These are phyloP conservation scores for Leccinellum albellum DNA, from an alignment of 768 basidiomycete species.

Conservation along the genomic window DNA sequence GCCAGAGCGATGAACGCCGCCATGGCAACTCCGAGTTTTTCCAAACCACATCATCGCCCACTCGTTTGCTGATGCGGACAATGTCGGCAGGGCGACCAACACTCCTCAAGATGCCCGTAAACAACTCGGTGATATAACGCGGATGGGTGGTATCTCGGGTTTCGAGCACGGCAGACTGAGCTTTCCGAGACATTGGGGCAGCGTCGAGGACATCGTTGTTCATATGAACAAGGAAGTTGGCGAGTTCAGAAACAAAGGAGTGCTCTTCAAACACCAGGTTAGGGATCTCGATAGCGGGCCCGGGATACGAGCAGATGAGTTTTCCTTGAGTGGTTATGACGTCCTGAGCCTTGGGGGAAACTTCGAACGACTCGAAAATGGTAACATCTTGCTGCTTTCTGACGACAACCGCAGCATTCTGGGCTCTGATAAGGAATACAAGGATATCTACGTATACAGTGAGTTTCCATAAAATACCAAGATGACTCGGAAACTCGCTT, in stretches of 20 bases:
- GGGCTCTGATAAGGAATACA: slow-evolving; percentile 37
- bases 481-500: background rate
- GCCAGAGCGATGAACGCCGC: slow-evolving; percentile 36
- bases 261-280: slow-evolving; percentile 24
- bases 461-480: background rate
- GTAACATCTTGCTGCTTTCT: slow-evolving; percentile 25
- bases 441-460: slow-evolving; percentile 31
- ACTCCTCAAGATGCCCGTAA: background rate
- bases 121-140: background rate
- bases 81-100: background rate
- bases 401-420: slow-evolving; percentile 46
- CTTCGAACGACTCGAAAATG: slow-evolving; percentile 43
- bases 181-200: background rate
- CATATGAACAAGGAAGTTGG: slow-evolving; percentile 35
- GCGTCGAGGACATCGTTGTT: slow-evolving; percentile 31
- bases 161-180: slow-evolving; percentile 4
- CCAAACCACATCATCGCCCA: slow-evolving; percentile 5
- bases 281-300: slow-evolving; percentile 38
- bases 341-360: slow-evolving; percentile 30
- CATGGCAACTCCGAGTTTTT: slow-evolving; percentile 15
- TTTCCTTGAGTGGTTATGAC: slow-evolving; percentile 40
- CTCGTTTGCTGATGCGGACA: background rate
- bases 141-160: background rate
- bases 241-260: slow-evolving; percentile 34
- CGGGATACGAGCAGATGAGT: slow-evolving; percentile 42